Evolutionary conservation across 1,284 basidiomycete genomes (phyloP).

Genomic region (Sporisorium graminicola): DNA sequence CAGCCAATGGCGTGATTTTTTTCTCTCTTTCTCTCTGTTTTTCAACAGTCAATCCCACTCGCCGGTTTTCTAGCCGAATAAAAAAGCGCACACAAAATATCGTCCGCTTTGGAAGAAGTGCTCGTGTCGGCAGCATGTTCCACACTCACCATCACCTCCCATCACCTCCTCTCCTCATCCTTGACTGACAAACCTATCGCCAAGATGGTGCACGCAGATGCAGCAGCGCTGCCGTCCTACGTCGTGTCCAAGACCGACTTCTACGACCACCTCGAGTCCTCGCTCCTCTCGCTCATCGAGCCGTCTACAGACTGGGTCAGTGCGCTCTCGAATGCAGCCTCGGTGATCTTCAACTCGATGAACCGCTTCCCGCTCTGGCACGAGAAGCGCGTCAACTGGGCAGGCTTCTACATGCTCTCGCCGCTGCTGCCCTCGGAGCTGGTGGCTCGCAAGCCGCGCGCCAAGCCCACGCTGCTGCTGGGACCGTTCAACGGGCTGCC

Average conservation of each 20-base stretch:
- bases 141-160: no score
- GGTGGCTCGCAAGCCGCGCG: constrained; percentile 1
- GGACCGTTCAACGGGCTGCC: constrained; percentile 71
- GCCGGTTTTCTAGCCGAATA: constrained; percentile 11
- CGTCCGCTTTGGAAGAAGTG: no score
- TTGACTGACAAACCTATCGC: neutral
- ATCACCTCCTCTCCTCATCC: neutral
- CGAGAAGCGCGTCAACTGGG: constrained; percentile 67
- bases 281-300: constrained; percentile 63
- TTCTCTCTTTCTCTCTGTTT: no score
- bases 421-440: constrained; percentile 61
- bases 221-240: constrained; percentile 81
- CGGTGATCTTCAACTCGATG: constrained; percentile 62
- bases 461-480: constrained; percentile 63
- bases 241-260: constrained; percentile 64
- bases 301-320: constrained; percentile 63
- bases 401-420: constrained; percentile 71
- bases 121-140: no score
- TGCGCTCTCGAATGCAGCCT: constrained; percentile 65
- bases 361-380: constrained; percentile 60
- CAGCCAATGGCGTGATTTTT: neutral
- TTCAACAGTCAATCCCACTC: no score
- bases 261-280: constrained; percentile 68
- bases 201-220: constrained; percentile 55
- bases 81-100: neutral